Evolutionary conservation across 1,284 basidiomycete species (phyloP).

Genomic region (Ceratobasidium sp.): DNA sequence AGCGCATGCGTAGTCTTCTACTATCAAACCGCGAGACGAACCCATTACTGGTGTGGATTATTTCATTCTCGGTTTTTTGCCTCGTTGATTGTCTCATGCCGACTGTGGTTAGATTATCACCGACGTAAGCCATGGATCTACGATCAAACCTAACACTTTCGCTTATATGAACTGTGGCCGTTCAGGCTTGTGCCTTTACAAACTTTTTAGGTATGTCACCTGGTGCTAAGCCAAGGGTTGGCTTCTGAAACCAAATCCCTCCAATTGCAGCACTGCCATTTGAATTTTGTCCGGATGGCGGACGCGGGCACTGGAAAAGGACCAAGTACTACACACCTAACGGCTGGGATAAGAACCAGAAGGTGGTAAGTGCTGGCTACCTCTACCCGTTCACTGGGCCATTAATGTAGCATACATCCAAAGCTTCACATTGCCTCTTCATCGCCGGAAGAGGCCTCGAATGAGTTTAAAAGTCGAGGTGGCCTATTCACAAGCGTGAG

Average conservation of each 20-base stretch:
- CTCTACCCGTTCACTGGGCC: neutral
- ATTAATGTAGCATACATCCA: neutral
- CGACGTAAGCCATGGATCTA: conserved; percentile 3
- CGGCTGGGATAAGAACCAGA: neutral
- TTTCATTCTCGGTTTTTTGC: too few species aligned
- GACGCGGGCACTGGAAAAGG: neutral
- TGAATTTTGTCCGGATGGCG: neutral
- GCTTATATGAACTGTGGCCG: too few species aligned
- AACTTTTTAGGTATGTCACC: conserved; percentile 2
- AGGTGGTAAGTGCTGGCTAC: neutral
- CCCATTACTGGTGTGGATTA: neutral
- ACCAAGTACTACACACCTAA: neutral
- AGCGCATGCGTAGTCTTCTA: neutral
- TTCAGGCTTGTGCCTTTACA: neutral
- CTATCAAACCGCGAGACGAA: neutral
- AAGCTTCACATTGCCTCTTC: conserved; percentile 7
- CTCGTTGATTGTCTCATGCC: neutral
- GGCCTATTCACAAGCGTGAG: neutral
- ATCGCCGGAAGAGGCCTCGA: neutral
- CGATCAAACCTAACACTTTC: too few species aligned
- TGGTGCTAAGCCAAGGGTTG: too few species aligned
- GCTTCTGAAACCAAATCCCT: neutral
- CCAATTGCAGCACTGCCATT: conserved; percentile 7
- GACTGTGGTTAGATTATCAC: neutral
- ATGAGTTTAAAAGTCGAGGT: neutral